These are phyloP conservation scores for Lachancea meyersii DNA, from an alignment of 805 yeast species.

Conservation along the genomic window DNA sequence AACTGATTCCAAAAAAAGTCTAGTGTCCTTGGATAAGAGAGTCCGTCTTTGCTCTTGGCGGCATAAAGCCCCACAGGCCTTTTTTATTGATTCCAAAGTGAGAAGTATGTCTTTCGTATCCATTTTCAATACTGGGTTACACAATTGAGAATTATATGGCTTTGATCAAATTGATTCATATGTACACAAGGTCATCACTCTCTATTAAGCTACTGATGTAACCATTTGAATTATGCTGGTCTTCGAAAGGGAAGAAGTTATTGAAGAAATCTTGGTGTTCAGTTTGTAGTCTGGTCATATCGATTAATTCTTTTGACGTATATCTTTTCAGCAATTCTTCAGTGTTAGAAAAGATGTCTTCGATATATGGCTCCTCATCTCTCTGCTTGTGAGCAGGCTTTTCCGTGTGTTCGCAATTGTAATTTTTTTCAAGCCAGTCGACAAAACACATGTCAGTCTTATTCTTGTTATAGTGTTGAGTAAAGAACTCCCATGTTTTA, in stretches of 20 bases:
- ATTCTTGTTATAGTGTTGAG: conserved; percentile 22
- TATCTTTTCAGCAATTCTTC: neutral
- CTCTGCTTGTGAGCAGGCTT: neutral
- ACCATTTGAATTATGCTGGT: neutral
- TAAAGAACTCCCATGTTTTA: conserved; percentile 16
- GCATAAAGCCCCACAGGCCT: conserved; percentile 5
- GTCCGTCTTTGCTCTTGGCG: conserved; percentile 6
- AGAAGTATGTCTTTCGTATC: conserved; percentile 6
- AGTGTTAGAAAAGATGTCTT: conserved; percentile 2
- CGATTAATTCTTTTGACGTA: conserved; percentile 2
- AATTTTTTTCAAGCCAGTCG: conserved; percentile 6
- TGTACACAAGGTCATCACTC: neutral
- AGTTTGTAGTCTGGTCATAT: neutral
- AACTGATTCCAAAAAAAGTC: conserved; percentile 16
- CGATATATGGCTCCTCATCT: conserved; percentile 2
- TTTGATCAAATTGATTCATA: neutral
- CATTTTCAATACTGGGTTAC: conserved; percentile 4
- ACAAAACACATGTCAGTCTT: conserved; percentile 1
- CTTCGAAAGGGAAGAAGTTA: neutral
- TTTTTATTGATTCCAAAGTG: conserved; percentile 6
- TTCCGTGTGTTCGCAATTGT: neutral
- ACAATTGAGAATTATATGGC: neutral
- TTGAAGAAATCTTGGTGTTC: conserved; percentile 1
- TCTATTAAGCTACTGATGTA: neutral
- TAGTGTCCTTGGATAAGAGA: conserved; percentile 12